Base-by-base conservation (phyloP, 1,284 basidiomycete species). In the Anthracocystis panici-leucophaei region DNA sequence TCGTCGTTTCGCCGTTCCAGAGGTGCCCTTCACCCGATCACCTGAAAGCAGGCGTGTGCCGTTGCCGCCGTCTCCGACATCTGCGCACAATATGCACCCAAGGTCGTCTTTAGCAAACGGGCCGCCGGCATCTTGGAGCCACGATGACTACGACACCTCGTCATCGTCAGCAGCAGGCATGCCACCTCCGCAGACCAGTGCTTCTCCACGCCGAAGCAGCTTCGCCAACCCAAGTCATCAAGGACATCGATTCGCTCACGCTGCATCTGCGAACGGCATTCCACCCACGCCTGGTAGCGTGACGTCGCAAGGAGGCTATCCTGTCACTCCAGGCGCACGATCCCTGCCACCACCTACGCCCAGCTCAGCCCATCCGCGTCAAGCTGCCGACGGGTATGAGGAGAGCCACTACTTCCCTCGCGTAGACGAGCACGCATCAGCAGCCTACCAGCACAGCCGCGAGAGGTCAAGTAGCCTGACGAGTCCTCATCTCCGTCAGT, bases 1-100 rank as follows among this genome's bases (percentile, higher is more conserved):
- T 5, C 75, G 73, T 52, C 70, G 64, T 16, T 77, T 73, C 35
- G 75, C 70, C 6, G 66, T 77, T 9, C 75, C 75, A 2, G 70
- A 73, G 14, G 42, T 71, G 8, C 74, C 74, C 2, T 59, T 51
- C 23, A 27, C 59, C 35, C 60, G 75, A 16, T 77, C 75, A 38
- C 75, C 75, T 0, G 75, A 77, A 46, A 38, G 18, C 20, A 59
- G 66, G 29, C 57, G 66, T 16, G 56, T 61, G 2, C 69, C 75
- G 9, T 20, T 77, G 55, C 75, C 75, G 2, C 59, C 48, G 5
- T 77, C 75, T 11, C 75, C 75, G 0, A 56, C 49, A 2, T 60
- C 59, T 0, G 42, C 35, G 3, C 60, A 60, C 51, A 33, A 29
- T 14, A 55, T 56, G 9, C 63, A 54, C 18, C 64, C 64, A 6